A percentile compares a stretch with the other conserved stretches of the same genome.
These are phyloP conservation scores for Candida manassasensis DNA, from an alignment of 805 yeast species.

Conservation along the genomic window DNA sequence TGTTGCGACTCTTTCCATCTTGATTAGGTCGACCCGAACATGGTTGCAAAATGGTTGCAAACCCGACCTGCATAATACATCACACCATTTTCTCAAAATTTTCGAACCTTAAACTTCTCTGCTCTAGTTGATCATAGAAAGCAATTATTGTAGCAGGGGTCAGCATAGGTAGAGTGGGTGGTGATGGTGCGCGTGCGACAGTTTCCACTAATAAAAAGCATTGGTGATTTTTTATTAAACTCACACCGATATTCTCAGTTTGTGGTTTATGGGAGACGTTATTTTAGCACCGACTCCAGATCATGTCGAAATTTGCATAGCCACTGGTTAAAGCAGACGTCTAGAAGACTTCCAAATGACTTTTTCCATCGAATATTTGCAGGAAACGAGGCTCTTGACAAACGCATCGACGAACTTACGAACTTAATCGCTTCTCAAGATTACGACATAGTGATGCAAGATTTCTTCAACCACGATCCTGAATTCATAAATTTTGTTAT, in stretches of 20 bases:
- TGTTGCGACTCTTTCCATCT: too few species aligned
- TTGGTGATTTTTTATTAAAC: too few species aligned
- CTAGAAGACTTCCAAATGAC: neutral
- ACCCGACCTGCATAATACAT: too few species aligned
- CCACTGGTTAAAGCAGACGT: neutral
- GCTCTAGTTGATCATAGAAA: too few species aligned
- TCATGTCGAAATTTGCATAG: neutral
- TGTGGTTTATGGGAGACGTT: neutral
- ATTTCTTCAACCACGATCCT: slow-evolving; percentile 7
- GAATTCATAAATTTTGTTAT: slow-evolving; percentile 6
- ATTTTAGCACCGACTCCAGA: neutral
- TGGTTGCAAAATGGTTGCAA: too few species aligned
- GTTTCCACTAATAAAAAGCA: neutral
- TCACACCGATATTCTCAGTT: too few species aligned
- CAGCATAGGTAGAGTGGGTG: too few species aligned
- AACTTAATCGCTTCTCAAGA: neutral
- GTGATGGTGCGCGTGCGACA: neutral
- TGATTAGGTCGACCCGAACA: too few species aligned
- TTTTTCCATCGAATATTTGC: neutral
- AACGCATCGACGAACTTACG: neutral
- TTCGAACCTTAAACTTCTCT: too few species aligned
- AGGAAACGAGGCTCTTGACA: neutral
- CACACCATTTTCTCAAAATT: neutral
- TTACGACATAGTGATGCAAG: slow-evolving; percentile 7
- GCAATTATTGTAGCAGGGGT: too few species aligned